Evolutionary conservation across 2,329 filamentous ascomycete genomes (phyloP), one percentile per base, ranked within the genome.

Genomic region (Byssothecium circinans): DNA sequence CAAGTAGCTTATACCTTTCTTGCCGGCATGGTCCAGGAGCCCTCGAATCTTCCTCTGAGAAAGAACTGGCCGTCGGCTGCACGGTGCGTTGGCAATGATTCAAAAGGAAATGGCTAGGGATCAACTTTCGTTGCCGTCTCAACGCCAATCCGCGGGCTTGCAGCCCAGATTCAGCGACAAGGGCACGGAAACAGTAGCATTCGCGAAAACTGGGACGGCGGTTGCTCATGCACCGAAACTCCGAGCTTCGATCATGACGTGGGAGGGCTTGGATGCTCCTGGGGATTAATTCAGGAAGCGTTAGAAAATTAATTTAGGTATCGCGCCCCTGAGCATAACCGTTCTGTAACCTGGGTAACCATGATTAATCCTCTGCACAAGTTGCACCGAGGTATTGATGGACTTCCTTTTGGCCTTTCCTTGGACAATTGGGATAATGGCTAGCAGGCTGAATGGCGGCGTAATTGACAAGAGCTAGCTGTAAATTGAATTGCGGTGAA

Each of bases 1-100:
- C 55, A 53, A 56, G 49, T 48, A 54, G 57, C 8, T 64, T 61
- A 61, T 62, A 61, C 54, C 60, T 49, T 35, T 44, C 52, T 52
- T 39, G 52, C 47, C 19, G 36, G 55, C 46, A 48, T 52, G 36
- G 42, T 29, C 41, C 38, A 46, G 38, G 43, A 41, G 48, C 49
- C 41, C 54, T 44, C 52, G 41, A 50, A 38, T 45, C 41, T 52
- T 20, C 43, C 53, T 52, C 42, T 45, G 33, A 41, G 41, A 45
- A 47, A 34, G 58, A 54, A 53, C 46, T 57, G 60, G 54, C 61
- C 62, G 41, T 54, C 23, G 35, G 56, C 65, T 68, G 65, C 66
- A 62, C 63, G 62, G 61, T 69, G 66, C 65, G 65, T 52, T 69
- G 64, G 64, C 64, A 68, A 56, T 50, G 53, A 58, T 48, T 61